Evolutionary conservation across 371 early-diverging fungal species (phyloP), one percentile per base, ranked within the genome.

Genomic region (Mucor plumbeus): DNA sequence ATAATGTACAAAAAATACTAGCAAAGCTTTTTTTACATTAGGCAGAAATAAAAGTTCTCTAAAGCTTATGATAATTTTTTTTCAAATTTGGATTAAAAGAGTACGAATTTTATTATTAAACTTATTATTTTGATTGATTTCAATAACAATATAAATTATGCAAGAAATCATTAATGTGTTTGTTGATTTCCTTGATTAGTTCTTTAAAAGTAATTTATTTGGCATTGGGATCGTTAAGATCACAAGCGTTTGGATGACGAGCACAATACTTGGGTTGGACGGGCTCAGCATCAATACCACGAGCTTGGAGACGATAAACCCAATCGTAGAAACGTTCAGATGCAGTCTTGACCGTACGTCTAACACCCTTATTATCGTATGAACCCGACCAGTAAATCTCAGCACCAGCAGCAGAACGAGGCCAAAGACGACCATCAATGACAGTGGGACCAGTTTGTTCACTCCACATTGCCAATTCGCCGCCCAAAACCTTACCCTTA

Each of bases 331-430:
- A 71, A 17, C 82, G 77, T 39, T 74, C 72, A 38, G 70, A 70
- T n/a, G 74, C 74, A 31, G 72, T 61, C 15, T 57, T 59, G 5
- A 75, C 66, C 0, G 63, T 73, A 44, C 82, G 77, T 31, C 77
- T 75, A 1, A 72, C 65, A 36, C 87, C 89, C 33, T 76, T 71
- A 36, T 78, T 75, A 55, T 88, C 84, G 54, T 84, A 77, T 72
- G 83, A 84, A 31, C 91, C 92, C 8, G 91, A 87, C 94, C 94
- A 94, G 50, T 87, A 82, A 39, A 88, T 70, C 78, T 92, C 94
- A 19, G 92, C 88, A 54, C 88, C 85, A 31, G 92, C 91, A 17
- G 90, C 79, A 53, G 88, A 72, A 47, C 92, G 89, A 39, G 92
- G 92, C 92, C 93, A 94, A 59, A 92, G 70, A 57, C 81, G 79